Evolutionary conservation across 805 yeast genomes (phyloP).

Genomic region (Suhomyces sp.): DNA sequence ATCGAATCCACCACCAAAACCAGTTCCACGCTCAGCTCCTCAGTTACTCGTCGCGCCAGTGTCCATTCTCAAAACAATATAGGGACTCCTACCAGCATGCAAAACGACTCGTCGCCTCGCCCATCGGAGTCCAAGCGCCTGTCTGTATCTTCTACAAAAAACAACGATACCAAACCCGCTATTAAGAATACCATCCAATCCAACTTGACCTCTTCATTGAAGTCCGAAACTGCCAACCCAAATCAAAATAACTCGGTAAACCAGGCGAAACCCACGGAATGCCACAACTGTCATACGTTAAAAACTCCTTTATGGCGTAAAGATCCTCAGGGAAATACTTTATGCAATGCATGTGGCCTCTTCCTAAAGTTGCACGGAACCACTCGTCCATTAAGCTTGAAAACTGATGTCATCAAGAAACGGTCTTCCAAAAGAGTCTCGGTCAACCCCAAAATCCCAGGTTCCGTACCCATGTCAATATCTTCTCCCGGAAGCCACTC

Average conservation of each 20-base stretch:
- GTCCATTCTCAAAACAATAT: not conserved
- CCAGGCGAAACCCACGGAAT: conserved; percentile 32
- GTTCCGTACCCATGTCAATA: conserved; percentile 2
- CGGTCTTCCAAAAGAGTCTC: conserved; percentile 44
- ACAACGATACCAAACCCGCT: not conserved
- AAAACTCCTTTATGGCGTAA: conserved; percentile 64
- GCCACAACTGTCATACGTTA: conserved; percentile 56
- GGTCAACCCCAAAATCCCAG: not conserved
- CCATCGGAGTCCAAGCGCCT: conserved; percentile 1
- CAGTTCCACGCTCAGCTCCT: not conserved
- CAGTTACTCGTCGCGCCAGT: not conserved
- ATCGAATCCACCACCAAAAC: not conserved
- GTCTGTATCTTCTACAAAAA: not conserved
- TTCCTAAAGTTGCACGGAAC: conserved; percentile 61
- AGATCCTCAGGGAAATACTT: conserved; percentile 56
- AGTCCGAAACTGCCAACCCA: conserved; percentile 1
- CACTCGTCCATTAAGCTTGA: conserved; percentile 55
- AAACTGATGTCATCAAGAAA: conserved; percentile 57
- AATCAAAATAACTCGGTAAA: not conserved
- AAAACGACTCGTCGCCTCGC: conserved; percentile 18
- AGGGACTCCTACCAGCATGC: conserved; percentile 31
- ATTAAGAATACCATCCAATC: conserved; percentile 5
- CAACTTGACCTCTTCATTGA: conserved; percentile 19
- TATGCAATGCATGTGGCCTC: conserved; percentile 64
- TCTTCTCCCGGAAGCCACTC: not conserved